These are phyloP conservation scores for Nepenthes gracilis DNA, from an alignment of 148 eudicot species.

Conservation along the genomic window DNA sequence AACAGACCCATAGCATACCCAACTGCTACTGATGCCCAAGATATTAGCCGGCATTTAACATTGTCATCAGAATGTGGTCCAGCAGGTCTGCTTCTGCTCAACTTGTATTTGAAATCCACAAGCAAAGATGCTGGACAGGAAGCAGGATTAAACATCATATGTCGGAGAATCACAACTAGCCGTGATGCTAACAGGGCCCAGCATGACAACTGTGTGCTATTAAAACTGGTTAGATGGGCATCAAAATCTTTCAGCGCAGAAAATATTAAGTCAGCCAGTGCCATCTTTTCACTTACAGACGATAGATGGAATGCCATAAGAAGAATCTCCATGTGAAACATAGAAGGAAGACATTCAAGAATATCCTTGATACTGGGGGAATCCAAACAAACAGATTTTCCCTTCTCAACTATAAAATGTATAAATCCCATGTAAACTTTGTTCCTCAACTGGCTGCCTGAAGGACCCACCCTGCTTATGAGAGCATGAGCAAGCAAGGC, in stretches of 20 bases:
- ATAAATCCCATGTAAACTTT: constrained; percentile 46
- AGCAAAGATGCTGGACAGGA: constrained; percentile 79
- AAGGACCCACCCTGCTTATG: constrained; percentile 45
- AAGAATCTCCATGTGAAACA: constrained; percentile 83
- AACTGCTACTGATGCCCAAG: constrained; percentile 54
- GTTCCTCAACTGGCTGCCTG: constrained; percentile 67
- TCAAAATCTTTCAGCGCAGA: constrained; percentile 41
- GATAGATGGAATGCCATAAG: constrained; percentile 88
- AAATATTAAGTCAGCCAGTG: constrained; percentile 35
- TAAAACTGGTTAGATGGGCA: constrained; percentile 23
- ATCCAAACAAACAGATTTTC: constrained; percentile 26
- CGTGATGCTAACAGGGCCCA: constrained; percentile 86
- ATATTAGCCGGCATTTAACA: constrained; percentile 23
- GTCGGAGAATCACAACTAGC: constrained; percentile 69
- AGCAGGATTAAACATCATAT: constrained; percentile 61
- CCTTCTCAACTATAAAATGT: constrained; percentile 50
- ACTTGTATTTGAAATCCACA: constrained; percentile 61
- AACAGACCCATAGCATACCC: constrained; percentile 36
- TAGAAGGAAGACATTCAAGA: constrained; percentile 59
- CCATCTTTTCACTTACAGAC: constrained; percentile 68
- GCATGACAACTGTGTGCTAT: constrained; percentile 53
- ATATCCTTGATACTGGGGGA: constrained; percentile 40
- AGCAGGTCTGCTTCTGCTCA: constrained; percentile 33
- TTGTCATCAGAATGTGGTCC: constrained; percentile 23
- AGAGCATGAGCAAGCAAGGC: constrained; percentile 69